Conservation (phyloP, 129 eudicot genomes). For the Helianthus tuberosus region DNA sequence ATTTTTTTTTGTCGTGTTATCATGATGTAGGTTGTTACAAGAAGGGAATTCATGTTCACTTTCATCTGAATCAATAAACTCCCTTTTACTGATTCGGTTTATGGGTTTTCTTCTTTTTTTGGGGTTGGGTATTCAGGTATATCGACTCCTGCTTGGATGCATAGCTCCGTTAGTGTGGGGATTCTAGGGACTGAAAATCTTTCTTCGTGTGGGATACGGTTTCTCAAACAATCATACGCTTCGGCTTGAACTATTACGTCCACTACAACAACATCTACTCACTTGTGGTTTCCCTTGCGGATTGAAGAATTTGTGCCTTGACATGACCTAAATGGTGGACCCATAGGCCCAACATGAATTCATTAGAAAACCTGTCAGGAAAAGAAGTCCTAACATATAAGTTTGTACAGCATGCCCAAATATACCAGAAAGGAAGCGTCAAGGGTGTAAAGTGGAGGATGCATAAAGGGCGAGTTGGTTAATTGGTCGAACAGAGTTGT, state of each 20-base stretch:
- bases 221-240: slow-evolving; percentile 81
- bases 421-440: not conserved
- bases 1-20: no score
- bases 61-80: slow-evolving; percentile 93
- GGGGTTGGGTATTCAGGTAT: slow-evolving; percentile 80
- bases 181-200: slow-evolving; percentile 91
- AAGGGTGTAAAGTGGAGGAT: not conserved
- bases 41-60: slow-evolving; percentile 33
- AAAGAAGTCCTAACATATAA: not conserved
- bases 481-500: no score
- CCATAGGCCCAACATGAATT: slow-evolving; percentile 89
- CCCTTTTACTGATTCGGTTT: slow-evolving; percentile 71
- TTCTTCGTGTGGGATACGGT: slow-evolving; percentile 79
- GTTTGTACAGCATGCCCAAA: no score
- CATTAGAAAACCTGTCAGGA: slow-evolving; percentile 82
- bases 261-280: slow-evolving; percentile 69
- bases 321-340: slow-evolving; percentile 94
- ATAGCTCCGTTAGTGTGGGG: slow-evolving; percentile 86
- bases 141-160: slow-evolving; percentile 97
- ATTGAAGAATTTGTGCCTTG: slow-evolving; percentile 67
- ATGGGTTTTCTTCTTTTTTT: slow-evolving; percentile 85
- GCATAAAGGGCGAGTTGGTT: no score
- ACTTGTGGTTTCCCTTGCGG: slow-evolving; percentile 78
- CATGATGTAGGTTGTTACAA: no score
- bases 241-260: slow-evolving; percentile 79